These are phyloP conservation scores for Torulaspora indica DNA, from an alignment of 805 yeast genomes.

Conservation along the genomic window DNA sequence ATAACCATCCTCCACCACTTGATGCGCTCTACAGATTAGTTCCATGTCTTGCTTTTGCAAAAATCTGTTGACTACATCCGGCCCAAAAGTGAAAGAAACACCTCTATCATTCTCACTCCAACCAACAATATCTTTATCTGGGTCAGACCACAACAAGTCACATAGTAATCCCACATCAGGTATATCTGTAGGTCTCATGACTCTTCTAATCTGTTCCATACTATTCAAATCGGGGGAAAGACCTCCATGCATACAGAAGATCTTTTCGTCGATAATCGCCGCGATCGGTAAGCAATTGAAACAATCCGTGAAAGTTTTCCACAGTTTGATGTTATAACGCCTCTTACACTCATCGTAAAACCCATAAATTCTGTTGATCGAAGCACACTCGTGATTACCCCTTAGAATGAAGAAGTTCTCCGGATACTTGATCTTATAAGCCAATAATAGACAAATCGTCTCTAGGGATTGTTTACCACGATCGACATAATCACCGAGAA, in stretches of 20 bases:
- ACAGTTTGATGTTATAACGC: constrained; percentile 94
- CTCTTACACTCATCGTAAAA: constrained; percentile 98
- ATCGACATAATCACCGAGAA: constrained; percentile 96
- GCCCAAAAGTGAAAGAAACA: constrained; percentile 99
- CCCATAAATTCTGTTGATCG: constrained; percentile 95
- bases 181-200: constrained; percentile 98
- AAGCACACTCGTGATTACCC: constrained; percentile 98
- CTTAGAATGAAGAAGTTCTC: constrained; percentile 94
- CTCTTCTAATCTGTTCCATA: constrained; percentile 98
- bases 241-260: constrained; percentile 99
- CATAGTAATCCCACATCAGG: constrained; percentile 97
- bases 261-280: constrained; percentile 95
- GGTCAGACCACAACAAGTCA: constrained; percentile 97
- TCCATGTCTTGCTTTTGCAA: constrained; percentile 97
- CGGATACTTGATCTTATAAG: constrained; percentile 96
- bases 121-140: constrained; percentile 96
- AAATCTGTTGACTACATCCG: constrained; percentile 94
- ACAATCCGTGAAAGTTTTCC: constrained; percentile 99
- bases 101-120: constrained; percentile 99
- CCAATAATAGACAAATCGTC: constrained; percentile 88
- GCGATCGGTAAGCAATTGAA: constrained; percentile 98
- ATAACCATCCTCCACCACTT: constrained; percentile 98
- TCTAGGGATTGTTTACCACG: constrained; percentile 97
- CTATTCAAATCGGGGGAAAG: constrained; percentile 93
- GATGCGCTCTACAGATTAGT: constrained; percentile 96